phyloP scores from a whole-genome alignment of 306 rosid genomes.

The Abrus precatorius region DNA sequence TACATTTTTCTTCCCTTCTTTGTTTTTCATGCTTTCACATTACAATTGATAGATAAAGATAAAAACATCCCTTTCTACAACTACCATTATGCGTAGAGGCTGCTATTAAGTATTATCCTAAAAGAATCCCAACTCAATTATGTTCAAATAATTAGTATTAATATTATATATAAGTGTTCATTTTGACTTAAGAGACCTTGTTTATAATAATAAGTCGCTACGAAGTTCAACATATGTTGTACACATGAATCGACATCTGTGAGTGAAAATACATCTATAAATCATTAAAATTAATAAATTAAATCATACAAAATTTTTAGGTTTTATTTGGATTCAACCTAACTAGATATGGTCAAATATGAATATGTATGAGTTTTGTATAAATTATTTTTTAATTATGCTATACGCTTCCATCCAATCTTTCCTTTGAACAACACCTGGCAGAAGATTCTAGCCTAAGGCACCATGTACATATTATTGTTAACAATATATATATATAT shows the following conservation, averaged over 20 bases:
- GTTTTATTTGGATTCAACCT: background rate
- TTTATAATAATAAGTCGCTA: background rate
- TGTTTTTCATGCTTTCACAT: conserved; percentile 34
- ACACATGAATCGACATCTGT: background rate
- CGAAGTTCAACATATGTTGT: background rate
- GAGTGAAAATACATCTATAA: background rate
- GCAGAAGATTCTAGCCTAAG: background rate
- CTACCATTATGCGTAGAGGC: conserved; percentile 28
- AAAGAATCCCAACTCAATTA: background rate
- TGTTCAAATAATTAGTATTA: background rate
- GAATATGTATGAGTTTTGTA: background rate
- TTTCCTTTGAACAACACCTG: conserved; percentile 9
- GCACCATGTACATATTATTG: conserved; percentile 16
- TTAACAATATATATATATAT: background rate
- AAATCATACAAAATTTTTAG: background rate
- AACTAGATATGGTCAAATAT: conserved; percentile 1
- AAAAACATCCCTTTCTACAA: conserved; percentile 39
- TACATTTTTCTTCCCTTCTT: background rate
- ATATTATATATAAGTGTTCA: background rate
- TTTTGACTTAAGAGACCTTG: background rate
- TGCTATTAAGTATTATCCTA: background rate
- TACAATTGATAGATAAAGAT: conserved; percentile 12
- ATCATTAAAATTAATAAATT: background rate
- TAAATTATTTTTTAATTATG: background rate
- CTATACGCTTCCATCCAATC: background rate